These are phyloP conservation scores for Trametes sanguinea DNA, from an alignment of 768 basidiomycete genomes.

Conservation along the genomic window DNA sequence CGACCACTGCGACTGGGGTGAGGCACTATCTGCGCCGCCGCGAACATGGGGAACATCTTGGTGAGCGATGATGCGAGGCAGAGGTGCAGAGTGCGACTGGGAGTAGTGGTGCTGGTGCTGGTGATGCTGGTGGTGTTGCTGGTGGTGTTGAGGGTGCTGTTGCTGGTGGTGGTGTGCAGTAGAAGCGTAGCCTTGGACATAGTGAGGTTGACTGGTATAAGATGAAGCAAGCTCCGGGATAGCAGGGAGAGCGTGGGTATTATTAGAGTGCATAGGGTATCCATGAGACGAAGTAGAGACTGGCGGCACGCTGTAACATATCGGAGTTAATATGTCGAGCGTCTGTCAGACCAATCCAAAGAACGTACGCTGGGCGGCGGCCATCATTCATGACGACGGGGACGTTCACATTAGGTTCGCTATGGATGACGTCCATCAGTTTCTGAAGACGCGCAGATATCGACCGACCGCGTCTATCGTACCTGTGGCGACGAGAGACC, in stretches of 20 bases:
- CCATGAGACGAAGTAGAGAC: conserved; percentile 44
- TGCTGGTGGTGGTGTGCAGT: conserved; percentile 30
- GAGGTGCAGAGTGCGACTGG: conserved; percentile 29
- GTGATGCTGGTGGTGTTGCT: conserved; percentile 8
- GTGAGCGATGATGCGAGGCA: conserved; percentile 43
- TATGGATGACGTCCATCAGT: conserved; percentile 17
- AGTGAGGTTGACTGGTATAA: conserved; percentile 54
- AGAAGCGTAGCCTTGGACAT: conserved; percentile 46
- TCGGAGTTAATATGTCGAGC: conserved; percentile 6
- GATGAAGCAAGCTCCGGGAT: conserved; percentile 56
- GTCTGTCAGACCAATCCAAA: not conserved
- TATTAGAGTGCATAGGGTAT: conserved; percentile 50
- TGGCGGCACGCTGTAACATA: conserved; percentile 14
- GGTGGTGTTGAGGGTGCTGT: not conserved
- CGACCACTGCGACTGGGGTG: conserved; percentile 55
- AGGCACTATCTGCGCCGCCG: conserved; percentile 53
- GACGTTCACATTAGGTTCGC: conserved; percentile 29
- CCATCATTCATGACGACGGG: conserved; percentile 24
- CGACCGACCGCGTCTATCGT: conserved; percentile 11
- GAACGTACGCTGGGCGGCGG: conserved; percentile 20
- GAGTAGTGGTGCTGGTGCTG: conserved; percentile 25
- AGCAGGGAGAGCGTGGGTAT: conserved; percentile 45
- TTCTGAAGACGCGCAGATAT: not conserved
- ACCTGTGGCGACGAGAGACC: conserved; percentile 46
- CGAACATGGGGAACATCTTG: conserved; percentile 42